Percentiles rank a stretch among this genome's conserved stretches.
phyloP scores from a whole-genome alignment of 2,329 filamentous ascomycete genomes.

The Clarireedia monteithiana region DNA sequence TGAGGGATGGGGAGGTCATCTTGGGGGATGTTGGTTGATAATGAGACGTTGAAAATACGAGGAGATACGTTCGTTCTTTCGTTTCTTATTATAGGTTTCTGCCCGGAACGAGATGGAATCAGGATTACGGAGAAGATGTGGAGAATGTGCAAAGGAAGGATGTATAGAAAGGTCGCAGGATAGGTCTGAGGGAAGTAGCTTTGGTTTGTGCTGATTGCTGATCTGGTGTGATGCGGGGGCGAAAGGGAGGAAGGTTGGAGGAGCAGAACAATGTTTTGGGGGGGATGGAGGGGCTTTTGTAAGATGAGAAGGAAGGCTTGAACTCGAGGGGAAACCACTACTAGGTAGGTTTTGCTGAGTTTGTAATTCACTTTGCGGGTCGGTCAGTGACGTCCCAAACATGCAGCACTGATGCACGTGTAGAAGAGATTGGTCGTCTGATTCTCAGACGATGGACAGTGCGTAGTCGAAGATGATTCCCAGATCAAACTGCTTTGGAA shows the following conservation, averaged over 20 bases:
- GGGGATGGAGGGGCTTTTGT: background rate
- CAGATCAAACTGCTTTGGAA: background rate
- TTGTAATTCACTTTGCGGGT: background rate
- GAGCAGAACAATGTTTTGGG: background rate
- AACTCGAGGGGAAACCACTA: background rate
- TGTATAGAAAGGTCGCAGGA: background rate
- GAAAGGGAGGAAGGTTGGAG: background rate
- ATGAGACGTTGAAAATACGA: constrained; percentile 1
- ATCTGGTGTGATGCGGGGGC: background rate
- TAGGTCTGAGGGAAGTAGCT: background rate
- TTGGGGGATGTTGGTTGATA: background rate
- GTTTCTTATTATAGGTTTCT: background rate
- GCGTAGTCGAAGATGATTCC: background rate
- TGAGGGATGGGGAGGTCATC: constrained; percentile 7
- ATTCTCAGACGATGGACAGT: background rate
- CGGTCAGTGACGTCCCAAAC: background rate
- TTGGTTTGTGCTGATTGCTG: background rate
- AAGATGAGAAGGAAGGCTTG: background rate
- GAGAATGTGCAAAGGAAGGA: constrained; percentile 2
- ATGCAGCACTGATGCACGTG: constrained; percentile 5
- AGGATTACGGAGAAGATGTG: background rate
- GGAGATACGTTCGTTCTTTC: background rate
- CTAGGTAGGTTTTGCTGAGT: background rate
- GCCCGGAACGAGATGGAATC: too few species aligned
- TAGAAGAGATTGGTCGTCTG: background rate